A percentile compares a stretch with the other conserved stretches of the same genome.
Evolutionary conservation across 2,329 filamentous ascomycete species (phyloP).

Genomic region (Claviceps spartinae): DNA sequence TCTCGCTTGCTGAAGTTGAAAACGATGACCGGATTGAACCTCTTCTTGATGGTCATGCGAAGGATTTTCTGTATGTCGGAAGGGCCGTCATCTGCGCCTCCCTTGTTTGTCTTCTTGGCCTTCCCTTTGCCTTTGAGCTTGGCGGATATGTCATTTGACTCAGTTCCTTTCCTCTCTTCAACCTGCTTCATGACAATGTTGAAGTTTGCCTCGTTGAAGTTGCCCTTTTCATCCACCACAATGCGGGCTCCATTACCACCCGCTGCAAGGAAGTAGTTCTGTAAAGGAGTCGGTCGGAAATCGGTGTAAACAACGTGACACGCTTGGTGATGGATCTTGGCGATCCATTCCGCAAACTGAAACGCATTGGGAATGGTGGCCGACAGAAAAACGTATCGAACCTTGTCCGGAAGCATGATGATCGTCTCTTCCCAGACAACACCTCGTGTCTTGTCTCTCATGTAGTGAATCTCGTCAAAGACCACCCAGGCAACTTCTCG

Average conservation of each 20-base stretch:
- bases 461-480: conserved; percentile 97
- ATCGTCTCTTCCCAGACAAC: conserved; percentile 99
- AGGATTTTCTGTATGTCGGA: conserved; percentile 95
- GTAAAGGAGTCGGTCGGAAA: conserved; percentile 88
- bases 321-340: conserved; percentile 91
- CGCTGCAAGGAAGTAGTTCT: conserved; percentile 94
- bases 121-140: conserved; percentile 79
- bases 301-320: conserved; percentile 99
- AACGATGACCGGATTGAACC: conserved; percentile 94
- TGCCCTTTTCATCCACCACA: conserved; percentile 91
- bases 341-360: conserved; percentile 99
- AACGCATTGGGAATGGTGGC: conserved; percentile 98
- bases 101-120: conserved; percentile 84
- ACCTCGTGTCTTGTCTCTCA: conserved; percentile 86
- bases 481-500: conserved; percentile 97
- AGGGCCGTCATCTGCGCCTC: conserved; percentile 57
- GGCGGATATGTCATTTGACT: conserved; percentile 64
- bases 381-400: conserved; percentile 94
- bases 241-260: conserved; percentile 88
- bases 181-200: conserved; percentile 89
- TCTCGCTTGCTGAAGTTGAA: conserved; percentile 99
- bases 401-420: conserved; percentile 94
- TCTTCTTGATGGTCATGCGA: conserved; percentile 96
- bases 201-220: conserved; percentile 95
- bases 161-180: conserved; percentile 73